Conservation (phyloP, 331 rosid genomes). For the Pyracantha coccinea region DNA sequence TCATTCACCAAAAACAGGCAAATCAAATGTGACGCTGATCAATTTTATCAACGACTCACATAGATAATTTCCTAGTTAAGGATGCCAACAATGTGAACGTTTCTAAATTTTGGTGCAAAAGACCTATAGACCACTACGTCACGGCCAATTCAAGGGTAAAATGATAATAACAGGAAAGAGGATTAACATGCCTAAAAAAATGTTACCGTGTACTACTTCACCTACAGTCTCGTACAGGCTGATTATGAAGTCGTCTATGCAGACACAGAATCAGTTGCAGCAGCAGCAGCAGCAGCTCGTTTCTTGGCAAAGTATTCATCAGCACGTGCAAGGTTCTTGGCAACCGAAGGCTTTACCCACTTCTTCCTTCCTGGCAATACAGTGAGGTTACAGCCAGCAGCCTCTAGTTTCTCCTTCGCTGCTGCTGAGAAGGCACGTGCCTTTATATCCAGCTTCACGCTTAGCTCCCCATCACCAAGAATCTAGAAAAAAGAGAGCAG, state of each 20-base stretch:
- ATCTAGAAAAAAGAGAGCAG: conserved; percentile 37
- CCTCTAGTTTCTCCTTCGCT: conserved; percentile 90
- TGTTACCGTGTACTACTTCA: conserved; percentile 12
- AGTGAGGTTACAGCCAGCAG: conserved; percentile 71
- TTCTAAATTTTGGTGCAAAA: no score
- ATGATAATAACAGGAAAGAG: conserved; percentile 7
- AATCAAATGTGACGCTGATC: background rate
- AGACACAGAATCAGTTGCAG: conserved; percentile 30
- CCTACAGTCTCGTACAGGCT: conserved; percentile 2
- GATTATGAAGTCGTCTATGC: conserved; percentile 25
- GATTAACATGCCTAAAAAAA: conserved; percentile 7
- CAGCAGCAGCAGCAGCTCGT: conserved; percentile 54
- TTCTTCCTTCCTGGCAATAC: conserved; percentile 92
- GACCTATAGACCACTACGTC: background rate
- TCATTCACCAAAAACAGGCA: background rate
- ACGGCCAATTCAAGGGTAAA: background rate
- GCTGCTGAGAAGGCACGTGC: conserved; percentile 83
- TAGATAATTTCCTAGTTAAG: background rate
- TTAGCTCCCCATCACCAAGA: conserved; percentile 78
- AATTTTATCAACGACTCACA: background rate
- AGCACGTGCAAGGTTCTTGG: conserved; percentile 94
- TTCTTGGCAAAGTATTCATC: conserved; percentile 94
- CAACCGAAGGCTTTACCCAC: conserved; percentile 93
- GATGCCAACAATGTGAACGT: background rate
- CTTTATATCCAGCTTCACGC: conserved; percentile 66